Conservation (phyloP, 306 rosid species). For the Macrotyloma uniflorum region DNA sequence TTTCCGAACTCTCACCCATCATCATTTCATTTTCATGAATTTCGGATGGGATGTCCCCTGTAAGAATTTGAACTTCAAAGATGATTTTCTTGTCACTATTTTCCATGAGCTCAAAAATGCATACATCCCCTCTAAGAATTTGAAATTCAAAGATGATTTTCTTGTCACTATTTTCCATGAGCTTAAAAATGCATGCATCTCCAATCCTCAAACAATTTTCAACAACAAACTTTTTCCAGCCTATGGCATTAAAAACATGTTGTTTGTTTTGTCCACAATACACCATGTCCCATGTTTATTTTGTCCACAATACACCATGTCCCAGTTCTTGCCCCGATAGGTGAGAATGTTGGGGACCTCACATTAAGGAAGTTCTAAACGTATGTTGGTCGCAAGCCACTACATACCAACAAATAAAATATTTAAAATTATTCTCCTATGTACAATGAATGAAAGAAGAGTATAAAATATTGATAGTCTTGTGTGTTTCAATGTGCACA, state of each 20-base stretch:
- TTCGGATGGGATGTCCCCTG: conserved; percentile 55
- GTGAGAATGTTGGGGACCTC: conserved; percentile 40
- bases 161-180: conserved; percentile 33
- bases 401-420: conserved; percentile 31
- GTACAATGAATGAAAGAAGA: conserved; percentile 8
- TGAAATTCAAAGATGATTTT: conserved; percentile 54
- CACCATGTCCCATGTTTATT: too few species aligned
- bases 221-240: conserved; percentile 52
- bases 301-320: conserved; percentile 44
- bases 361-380: conserved; percentile 40
- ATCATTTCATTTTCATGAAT: conserved; percentile 27
- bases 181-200: conserved; percentile 70
- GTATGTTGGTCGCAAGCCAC: conserved; percentile 14
- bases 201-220: conserved; percentile 61
- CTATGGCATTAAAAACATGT: conserved; percentile 14
- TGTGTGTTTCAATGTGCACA: too few species aligned
- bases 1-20: conserved; percentile 34
- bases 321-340: conserved; percentile 50
- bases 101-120: too few species aligned
- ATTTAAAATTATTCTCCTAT: not conserved
- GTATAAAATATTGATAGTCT: not conserved
- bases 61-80: too few species aligned
- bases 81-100: too few species aligned
- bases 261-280: not conserved
- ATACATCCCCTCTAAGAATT: conserved; percentile 80